These are phyloP conservation scores for Suhomyces emberorum DNA, from an alignment of 805 yeast genomes.

Conservation along the genomic window DNA sequence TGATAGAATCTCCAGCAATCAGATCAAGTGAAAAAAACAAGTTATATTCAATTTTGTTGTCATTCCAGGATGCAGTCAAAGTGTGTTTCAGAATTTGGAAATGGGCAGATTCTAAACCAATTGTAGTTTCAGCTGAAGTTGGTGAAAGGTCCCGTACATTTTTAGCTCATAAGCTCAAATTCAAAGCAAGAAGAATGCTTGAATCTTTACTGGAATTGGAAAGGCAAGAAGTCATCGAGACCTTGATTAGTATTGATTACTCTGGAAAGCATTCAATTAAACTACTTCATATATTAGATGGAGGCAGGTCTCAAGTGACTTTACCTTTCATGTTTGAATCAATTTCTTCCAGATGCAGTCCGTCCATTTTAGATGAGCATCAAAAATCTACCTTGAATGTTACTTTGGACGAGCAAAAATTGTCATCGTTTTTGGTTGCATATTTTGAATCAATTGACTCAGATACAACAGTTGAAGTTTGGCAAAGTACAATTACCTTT, in stretches of 20 bases:
- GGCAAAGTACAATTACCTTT: conserved; percentile 55
- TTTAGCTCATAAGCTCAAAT: conserved; percentile 60
- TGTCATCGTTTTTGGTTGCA: conserved; percentile 52
- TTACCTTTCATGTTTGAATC: conserved; percentile 65
- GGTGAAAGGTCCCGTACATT: conserved; percentile 28
- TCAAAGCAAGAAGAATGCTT: conserved; percentile 61
- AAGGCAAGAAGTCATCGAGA: conserved; percentile 69
- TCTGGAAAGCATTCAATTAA: conserved; percentile 36
- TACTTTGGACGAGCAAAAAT: conserved; percentile 40
- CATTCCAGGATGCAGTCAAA: conserved; percentile 58
- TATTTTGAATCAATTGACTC: conserved; percentile 67
- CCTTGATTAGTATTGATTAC: conserved; percentile 45
- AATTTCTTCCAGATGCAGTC: conserved; percentile 45
- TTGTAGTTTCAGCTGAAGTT: conserved; percentile 3
- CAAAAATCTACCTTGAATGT: conserved; percentile 47
- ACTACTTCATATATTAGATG: conserved; percentile 75
- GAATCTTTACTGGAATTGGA: conserved; percentile 66
- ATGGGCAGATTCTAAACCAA: conserved; percentile 51
- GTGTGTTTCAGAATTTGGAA: conserved; percentile 66
- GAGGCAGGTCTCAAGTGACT: conserved; percentile 73
- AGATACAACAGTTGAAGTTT: conserved; percentile 79
- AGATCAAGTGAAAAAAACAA: conserved; percentile 51
- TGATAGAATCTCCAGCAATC: conserved; percentile 59
- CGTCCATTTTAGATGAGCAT: conserved; percentile 27
- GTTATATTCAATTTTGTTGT: conserved; percentile 53